Evolutionary conservation across 371 early-diverging fungal species (phyloP).

Genomic region (Mucor indicus): DNA sequence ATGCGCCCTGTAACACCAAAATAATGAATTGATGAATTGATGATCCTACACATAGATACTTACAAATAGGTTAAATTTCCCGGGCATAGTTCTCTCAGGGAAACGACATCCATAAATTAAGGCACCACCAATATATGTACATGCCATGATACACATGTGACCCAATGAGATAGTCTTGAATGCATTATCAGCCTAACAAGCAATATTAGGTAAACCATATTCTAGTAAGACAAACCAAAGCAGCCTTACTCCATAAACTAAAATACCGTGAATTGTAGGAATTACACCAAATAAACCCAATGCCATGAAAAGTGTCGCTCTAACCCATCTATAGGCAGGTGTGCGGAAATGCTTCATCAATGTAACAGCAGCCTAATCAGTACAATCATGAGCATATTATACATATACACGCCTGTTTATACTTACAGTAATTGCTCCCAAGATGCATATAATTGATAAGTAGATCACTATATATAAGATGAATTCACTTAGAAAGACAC

Average conservation of each 20-base stretch:
- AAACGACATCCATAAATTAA: conserved; percentile 73
- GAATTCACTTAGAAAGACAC: not conserved
- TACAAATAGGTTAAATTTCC: conserved; percentile 60
- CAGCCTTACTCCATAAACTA: conserved; percentile 74
- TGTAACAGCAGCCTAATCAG: conserved; percentile 53
- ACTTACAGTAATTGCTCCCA: conserved; percentile 64
- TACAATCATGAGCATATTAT: no score
- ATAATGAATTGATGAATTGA: no score
- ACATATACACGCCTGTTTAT: conserved; percentile 1
- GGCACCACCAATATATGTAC: conserved; percentile 79
- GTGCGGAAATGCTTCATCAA: conserved; percentile 64
- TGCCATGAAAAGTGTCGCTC: conserved; percentile 76
- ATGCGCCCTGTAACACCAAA: conserved; percentile 49
- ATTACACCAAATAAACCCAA: conserved; percentile 78
- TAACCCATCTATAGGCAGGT: conserved; percentile 76
- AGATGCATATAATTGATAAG: conserved; percentile 52
- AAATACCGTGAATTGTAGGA: conserved; percentile 70
- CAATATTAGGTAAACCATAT: not conserved
- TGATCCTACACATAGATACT: no score
- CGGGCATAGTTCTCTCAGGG: conserved; percentile 62
- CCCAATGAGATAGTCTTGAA: conserved; percentile 60
- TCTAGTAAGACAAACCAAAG: no score
- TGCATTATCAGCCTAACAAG: conserved; percentile 29
- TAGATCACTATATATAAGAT: conserved; percentile 48
- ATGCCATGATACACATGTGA: conserved; percentile 69